Conservation (phyloP, 2,329 filamentous ascomycete species). For the Elsinoe australis region DNA sequence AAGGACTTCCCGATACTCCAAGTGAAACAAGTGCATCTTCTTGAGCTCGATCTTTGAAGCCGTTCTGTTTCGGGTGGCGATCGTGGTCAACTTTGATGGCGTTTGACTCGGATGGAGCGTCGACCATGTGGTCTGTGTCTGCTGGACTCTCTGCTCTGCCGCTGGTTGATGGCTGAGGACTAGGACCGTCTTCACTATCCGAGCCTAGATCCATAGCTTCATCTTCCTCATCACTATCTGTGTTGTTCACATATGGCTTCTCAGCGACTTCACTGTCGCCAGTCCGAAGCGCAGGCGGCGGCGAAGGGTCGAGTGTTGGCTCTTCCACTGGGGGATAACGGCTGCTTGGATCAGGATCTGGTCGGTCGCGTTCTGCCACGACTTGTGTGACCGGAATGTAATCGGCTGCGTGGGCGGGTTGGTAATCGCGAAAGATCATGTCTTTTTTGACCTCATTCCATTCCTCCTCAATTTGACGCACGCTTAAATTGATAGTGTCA, state of each 20-base stretch:
- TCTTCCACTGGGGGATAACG: conserved; percentile 14
- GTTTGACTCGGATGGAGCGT: background rate
- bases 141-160: background rate
- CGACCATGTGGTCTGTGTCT: no score
- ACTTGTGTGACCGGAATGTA: conserved; percentile 39
- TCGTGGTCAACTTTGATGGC: background rate
- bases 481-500: conserved; percentile 39
- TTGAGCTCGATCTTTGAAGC: no score
- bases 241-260: conserved; percentile 23
- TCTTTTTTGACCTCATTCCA: conserved; percentile 46
- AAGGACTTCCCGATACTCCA: background rate
- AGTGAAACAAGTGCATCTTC: no score
- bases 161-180: background rate
- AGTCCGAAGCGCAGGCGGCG: background rate
- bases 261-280: conserved; percentile 28
- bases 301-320: background rate
- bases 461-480: conserved; percentile 41
- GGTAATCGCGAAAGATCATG: conserved; percentile 43
- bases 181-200: conserved; percentile 14
- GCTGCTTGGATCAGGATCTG: conserved; percentile 25
- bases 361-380: conserved; percentile 34
- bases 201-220: conserved; percentile 21
- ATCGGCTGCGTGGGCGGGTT: conserved; percentile 30
- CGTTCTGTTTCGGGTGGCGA: background rate
- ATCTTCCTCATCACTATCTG: conserved; percentile 15